Conservation (phyloP, 202 grass and related monocot genomes). For the Digitaria exilis region DNA sequence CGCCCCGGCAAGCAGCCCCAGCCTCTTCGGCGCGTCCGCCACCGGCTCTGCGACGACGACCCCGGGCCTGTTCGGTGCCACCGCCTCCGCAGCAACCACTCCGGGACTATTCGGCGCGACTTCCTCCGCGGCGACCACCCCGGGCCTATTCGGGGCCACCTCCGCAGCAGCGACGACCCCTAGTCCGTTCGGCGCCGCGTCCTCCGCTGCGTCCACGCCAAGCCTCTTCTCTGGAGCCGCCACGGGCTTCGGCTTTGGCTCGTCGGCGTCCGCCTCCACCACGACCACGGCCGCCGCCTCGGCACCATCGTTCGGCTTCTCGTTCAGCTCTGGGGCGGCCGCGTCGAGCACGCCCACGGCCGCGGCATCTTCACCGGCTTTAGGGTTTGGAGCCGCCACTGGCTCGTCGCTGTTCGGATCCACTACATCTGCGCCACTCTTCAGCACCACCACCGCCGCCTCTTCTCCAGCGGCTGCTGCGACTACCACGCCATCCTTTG, state of each 20-base stretch:
- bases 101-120: slow-evolving; percentile 19
- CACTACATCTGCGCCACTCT: slow-evolving; percentile 40
- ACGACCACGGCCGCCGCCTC: slow-evolving; percentile 40
- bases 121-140: slow-evolving; percentile 31
- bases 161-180: slow-evolving; percentile 9
- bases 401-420: slow-evolving; percentile 60
- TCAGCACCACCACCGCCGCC: slow-evolving; percentile 37
- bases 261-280: slow-evolving; percentile 42
- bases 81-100: not conserved
- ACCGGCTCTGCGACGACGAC: not conserved
- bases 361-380: slow-evolving; percentile 37
- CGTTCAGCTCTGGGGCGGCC: slow-evolving; percentile 37
- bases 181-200: not conserved
- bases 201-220: slow-evolving; percentile 41
- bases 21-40: slow-evolving; percentile 27
- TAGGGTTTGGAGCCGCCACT: slow-evolving; percentile 53
- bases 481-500: too few species aligned
- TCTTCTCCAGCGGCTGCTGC: slow-evolving; percentile 44
- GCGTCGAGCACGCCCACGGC: slow-evolving; percentile 42
- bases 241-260: slow-evolving; percentile 47
- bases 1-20: slow-evolving; percentile 7
- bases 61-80: slow-evolving; percentile 1
- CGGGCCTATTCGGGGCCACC: slow-evolving; percentile 19
- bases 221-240: slow-evolving; percentile 49
- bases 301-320: slow-evolving; percentile 41